Conservation (phyloP, 768 basidiomycete genomes). For the Macrocybe gigantea region DNA sequence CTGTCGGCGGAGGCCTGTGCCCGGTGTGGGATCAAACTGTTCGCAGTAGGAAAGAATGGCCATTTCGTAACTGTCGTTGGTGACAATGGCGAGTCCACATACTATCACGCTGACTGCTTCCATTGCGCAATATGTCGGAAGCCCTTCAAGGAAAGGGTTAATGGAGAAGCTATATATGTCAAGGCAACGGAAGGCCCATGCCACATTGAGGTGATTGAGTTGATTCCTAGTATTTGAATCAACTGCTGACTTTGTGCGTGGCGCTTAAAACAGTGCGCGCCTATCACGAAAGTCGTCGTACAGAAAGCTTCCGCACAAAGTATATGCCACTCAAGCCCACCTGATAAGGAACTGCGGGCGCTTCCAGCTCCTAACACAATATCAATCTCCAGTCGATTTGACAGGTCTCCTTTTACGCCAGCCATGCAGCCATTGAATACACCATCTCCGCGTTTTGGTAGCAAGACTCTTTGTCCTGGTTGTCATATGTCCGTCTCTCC, state of each 20-base stretch:
- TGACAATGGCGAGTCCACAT: slow-evolving; percentile 40
- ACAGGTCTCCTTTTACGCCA: slow-evolving; percentile 31
- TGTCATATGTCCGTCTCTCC: slow-evolving; percentile 68
- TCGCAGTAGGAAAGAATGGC: slow-evolving; percentile 50
- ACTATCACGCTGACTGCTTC: slow-evolving; percentile 75
- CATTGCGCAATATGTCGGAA: slow-evolving; percentile 62
- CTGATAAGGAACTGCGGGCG: slow-evolving; percentile 1
- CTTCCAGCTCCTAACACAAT: slow-evolving; percentile 8
- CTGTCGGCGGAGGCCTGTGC: slow-evolving; percentile 43
- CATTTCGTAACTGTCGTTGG: slow-evolving; percentile 63
- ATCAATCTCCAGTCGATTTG: slow-evolving; percentile 31
- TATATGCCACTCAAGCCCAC: slow-evolving; percentile 12
- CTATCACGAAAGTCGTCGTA: slow-evolving; percentile 33
- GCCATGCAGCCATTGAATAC: slow-evolving; percentile 25
- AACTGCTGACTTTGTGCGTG: too few relatives aligned
- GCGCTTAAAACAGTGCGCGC: slow-evolving; percentile 31
- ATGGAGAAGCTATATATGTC: slow-evolving; percentile 69
- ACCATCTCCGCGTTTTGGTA: slow-evolving; percentile 52
- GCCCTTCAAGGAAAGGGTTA: slow-evolving; percentile 53
- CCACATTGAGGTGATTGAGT: slow-evolving; percentile 49
- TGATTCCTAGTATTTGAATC: not conserved
- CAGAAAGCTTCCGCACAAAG: slow-evolving; percentile 25
- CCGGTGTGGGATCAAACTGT: slow-evolving; percentile 54
- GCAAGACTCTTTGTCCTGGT: slow-evolving; percentile 62
- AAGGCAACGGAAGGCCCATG: slow-evolving; percentile 58